A percentile compares a stretch with the other conserved stretches of the same genome.
phyloP scores from a whole-genome alignment of 2,329 filamentous ascomycete genomes.

The Ascochyta rabiei region DNA sequence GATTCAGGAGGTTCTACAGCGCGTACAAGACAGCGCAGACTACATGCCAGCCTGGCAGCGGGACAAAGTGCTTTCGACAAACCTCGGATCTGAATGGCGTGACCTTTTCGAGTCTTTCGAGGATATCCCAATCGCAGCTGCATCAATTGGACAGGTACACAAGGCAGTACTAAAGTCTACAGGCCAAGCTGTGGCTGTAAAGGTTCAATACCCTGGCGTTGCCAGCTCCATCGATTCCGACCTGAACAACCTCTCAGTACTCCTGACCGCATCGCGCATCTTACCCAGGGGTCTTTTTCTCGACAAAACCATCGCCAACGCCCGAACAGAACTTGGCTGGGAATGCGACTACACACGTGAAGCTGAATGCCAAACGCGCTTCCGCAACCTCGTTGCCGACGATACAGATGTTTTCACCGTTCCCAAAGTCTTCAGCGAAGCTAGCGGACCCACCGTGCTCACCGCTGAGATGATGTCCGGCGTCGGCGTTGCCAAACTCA shows the following conservation, averaged over 20 bases:
- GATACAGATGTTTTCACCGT: conserved; percentile 78
- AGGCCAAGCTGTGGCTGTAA: conserved; percentile 82
- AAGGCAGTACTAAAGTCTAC: conserved; percentile 78
- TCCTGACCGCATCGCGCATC: conserved; percentile 87
- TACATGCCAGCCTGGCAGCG: conserved; percentile 97
- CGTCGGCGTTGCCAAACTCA: conserved; percentile 80
- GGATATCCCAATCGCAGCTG: conserved; percentile 90
- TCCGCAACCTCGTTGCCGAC: conserved; percentile 75
- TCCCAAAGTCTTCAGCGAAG: conserved; percentile 76
- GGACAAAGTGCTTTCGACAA: conserved; percentile 77
- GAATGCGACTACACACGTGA: conserved; percentile 96
- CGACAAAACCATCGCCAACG: conserved; percentile 96
- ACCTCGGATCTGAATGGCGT: conserved; percentile 84
- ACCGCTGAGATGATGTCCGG: conserved; percentile 94
- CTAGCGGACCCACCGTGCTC: conserved; percentile 82
- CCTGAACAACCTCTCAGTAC: conserved; percentile 87
- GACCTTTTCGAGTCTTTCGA: conserved; percentile 84
- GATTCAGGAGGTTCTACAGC: conserved; percentile 87
- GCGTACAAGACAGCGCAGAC: conserved; percentile 94
- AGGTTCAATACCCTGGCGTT: conserved; percentile 96
- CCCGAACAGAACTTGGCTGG: conserved; percentile 89
- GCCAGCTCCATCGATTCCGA: conserved; percentile 96
- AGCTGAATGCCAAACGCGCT: conserved; percentile 78
- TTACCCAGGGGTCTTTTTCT: conserved; percentile 91
- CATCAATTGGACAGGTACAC: conserved; percentile 97